Evolutionary conservation across 2,329 filamentous ascomycete species (phyloP).

Genomic region (Fusarium udum): DNA sequence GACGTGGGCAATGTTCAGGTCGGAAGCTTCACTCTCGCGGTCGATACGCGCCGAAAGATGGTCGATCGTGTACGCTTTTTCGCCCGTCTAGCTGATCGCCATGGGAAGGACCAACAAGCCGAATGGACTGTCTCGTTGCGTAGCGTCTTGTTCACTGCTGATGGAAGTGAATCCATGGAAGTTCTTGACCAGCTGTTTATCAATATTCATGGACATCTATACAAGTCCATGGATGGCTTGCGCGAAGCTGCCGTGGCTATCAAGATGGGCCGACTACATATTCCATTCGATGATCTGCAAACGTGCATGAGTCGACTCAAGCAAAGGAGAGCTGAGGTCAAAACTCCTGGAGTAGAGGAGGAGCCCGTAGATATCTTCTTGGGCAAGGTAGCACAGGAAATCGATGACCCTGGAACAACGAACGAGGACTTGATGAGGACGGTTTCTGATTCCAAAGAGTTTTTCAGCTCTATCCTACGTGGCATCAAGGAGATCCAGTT

Average conservation of each 20-base stretch:
- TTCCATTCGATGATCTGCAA: constrained; percentile 88
- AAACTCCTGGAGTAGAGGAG: constrained; percentile 52
- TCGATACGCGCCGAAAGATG: constrained; percentile 91
- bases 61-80: constrained; percentile 91
- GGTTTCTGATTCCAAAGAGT: constrained; percentile 91
- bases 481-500: constrained; percentile 98
- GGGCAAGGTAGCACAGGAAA: constrained; percentile 77
- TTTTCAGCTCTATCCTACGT: constrained; percentile 86
- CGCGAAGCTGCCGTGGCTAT: constrained; percentile 89
- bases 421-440: constrained; percentile 78
- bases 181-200: constrained; percentile 87
- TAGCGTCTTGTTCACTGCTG: constrained; percentile 87
- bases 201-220: constrained; percentile 91
- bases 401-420: constrained; percentile 72
- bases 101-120: constrained; percentile 74
- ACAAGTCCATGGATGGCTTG: constrained; percentile 85
- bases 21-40: constrained; percentile 83
- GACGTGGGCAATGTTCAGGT: constrained; percentile 88
- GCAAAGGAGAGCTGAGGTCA: constrained; percentile 51
- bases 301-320: constrained; percentile 68
- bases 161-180: constrained; percentile 85
- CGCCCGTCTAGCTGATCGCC: constrained; percentile 72
- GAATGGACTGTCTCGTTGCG: constrained; percentile 93
- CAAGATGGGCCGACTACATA: constrained; percentile 88
- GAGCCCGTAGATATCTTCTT: constrained; percentile 71